A percentile compares a stretch with the other conserved stretches of the same genome.
phyloP scores from a whole-genome alignment of 2,329 filamentous ascomycete species.

The Epichloe festucae region DNA sequence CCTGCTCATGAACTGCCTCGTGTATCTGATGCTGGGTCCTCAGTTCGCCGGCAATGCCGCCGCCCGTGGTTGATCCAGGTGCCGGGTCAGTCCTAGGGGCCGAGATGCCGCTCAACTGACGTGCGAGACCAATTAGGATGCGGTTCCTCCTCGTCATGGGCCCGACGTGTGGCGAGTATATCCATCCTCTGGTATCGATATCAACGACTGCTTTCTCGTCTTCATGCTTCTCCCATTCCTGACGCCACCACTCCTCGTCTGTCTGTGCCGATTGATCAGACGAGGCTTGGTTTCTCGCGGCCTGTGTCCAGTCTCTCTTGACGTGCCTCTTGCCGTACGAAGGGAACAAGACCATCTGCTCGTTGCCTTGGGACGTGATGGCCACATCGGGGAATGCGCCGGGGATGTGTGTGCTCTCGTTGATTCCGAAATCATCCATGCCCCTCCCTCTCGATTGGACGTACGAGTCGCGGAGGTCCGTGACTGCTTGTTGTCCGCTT shows the following conservation, averaged over 20 bases:
- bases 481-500: conserved; percentile 43
- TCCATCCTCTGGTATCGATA: conserved; percentile 90
- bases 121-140: conserved; percentile 71
- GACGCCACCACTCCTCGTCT: conserved; percentile 62
- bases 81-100: conserved; percentile 38
- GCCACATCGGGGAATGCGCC: conserved; percentile 74
- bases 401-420: conserved; percentile 39
- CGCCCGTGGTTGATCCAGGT: conserved; percentile 3
- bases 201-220: conserved; percentile 80
- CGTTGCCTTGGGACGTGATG: conserved; percentile 66
- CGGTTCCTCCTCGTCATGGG: conserved; percentile 81
- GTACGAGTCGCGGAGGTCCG: conserved; percentile 46
- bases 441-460: conserved; percentile 34
- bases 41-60: conserved; percentile 7
- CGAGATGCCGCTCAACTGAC: conserved; percentile 77
- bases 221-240: conserved; percentile 68
- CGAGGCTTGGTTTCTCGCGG: conserved; percentile 14
- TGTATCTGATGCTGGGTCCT: conserved; percentile 17
- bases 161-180: conserved; percentile 75
- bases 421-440: conserved; percentile 16
- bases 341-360: conserved; percentile 91
- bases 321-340: conserved; percentile 74
- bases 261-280: conserved; percentile 29
- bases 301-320: conserved; percentile 29
- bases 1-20: conserved; percentile 41